Percentiles rank a stretch among this genome's conserved stretches.
These are phyloP conservation scores for Calonectria naviculata DNA, from an alignment of 2,329 filamentous ascomycete species.

Conservation along the genomic window DNA sequence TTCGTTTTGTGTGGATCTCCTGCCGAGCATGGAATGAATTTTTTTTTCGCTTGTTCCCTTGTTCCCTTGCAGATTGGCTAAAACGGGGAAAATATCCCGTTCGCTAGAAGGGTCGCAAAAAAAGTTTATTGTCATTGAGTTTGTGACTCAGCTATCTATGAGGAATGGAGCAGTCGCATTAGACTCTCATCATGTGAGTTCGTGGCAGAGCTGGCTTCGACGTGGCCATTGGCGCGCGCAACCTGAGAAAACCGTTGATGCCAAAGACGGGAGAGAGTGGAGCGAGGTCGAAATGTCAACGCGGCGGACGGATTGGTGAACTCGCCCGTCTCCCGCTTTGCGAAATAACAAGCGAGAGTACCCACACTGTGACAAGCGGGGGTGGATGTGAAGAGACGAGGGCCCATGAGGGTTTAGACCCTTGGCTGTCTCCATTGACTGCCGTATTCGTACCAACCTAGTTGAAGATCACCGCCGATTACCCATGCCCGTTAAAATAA, in stretches of 20 bases:
- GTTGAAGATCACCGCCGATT: constrained; percentile 27
- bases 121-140: constrained; percentile 25
- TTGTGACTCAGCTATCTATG: constrained; percentile 35
- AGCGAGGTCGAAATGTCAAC: constrained; percentile 21
- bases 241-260: constrained; percentile 31
- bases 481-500: constrained; percentile 20
- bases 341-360: constrained; percentile 17
- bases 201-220: constrained; percentile 25
- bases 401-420: constrained; percentile 30
- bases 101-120: constrained; percentile 20
- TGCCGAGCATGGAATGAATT: background rate
- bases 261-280: constrained; percentile 21
- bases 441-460: constrained; percentile 30
- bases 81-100: constrained; percentile 32
- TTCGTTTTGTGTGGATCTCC: constrained; percentile 8
- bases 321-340: constrained; percentile 22
- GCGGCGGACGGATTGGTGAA: constrained; percentile 33
- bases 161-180: constrained; percentile 40
- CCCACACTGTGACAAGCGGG: constrained; percentile 38
- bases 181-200: constrained; percentile 42
- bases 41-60: constrained; percentile 14
- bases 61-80: constrained; percentile 6
- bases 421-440: constrained; percentile 30
- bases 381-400: constrained; percentile 32
- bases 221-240: constrained; percentile 29